Evolutionary conservation across 352 stramenopile species (phyloP), one percentile per base, ranked within the genome.

Genomic region (Elongisporangium prolatum): DNA sequence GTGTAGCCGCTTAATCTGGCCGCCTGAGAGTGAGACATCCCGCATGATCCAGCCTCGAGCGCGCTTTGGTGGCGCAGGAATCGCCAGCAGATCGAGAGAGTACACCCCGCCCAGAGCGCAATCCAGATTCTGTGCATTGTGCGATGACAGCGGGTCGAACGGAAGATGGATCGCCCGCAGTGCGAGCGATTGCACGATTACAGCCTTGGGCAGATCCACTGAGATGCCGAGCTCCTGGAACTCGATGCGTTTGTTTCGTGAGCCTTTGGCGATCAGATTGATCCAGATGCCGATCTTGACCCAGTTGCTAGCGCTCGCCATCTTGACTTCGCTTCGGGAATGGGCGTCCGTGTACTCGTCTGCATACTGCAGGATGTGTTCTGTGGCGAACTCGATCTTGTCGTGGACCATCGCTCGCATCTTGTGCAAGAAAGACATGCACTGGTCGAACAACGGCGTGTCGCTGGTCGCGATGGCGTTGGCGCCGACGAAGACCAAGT

Each of bases 1-100:
- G 25, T 84, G 71, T 8, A 91, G 68, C 22, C 76, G 71, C 54
- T 86, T 83, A 25, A 84, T 75, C 24, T 81, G 63, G 37, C 88
- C 69, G 1, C 48, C 61, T 5, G 63, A 60, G 37, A 80, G 70
- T 3, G 77, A 61, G 7, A 93, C 67, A 40, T 90, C 80, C 7
- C 82, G 76, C 76, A 93, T 93, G 34, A 91, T 67, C 84, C 84
- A 93, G 1, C 84, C 81, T 4, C 80, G 69, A 1, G 80, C 84
- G 16, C 84, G 77, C 50, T 89, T 90, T 1, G 81, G 77, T 9
- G 84, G 80, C 5, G 80, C 61, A 4, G 84, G 81, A 17, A 91
- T 77, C n/a, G 63, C 74, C 16, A 93, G 60, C 18, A 93, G 57
- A 53, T 93, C 84, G 8, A 93, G 60, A 5, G 71, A 77, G 38